Evolutionary conservation across 202 grass and related monocot genomes (phyloP).

Genomic region (Thinopyrum obtusiflorum): DNA sequence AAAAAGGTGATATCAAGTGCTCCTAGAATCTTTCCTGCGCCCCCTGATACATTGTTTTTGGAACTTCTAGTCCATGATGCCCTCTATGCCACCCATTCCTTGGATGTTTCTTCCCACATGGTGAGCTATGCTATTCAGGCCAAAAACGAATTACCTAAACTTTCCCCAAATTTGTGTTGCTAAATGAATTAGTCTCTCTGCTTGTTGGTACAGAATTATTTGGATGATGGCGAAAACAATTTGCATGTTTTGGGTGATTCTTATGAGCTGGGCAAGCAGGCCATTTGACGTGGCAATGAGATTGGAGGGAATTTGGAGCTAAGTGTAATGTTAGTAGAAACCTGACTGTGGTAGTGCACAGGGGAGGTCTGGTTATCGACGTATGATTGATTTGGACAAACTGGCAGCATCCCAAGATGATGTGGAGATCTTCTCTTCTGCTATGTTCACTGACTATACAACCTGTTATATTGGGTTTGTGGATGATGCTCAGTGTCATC

Average conservation of each 20-base stretch:
- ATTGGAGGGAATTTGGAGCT: background rate
- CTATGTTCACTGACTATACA: slow-evolving; percentile 9
- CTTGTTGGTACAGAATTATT: no score
- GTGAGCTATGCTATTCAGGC: slow-evolving; percentile 8
- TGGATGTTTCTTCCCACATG: no score
- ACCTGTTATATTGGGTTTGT: slow-evolving; percentile 20
- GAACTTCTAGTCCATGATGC: no score
- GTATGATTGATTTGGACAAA: slow-evolving; percentile 51
- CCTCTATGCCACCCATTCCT: no score
- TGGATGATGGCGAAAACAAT: no score
- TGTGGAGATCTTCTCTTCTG: slow-evolving; percentile 38
- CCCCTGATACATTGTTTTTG: no score
- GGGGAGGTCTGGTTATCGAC: background rate
- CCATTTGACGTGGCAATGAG: background rate
- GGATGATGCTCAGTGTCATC: slow-evolving; percentile 3
- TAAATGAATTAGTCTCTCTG: background rate
- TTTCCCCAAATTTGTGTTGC: background rate
- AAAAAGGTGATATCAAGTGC: no score
- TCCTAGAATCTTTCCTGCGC: no score
- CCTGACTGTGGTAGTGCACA: background rate
- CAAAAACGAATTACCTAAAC: background rate
- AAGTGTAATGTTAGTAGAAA: no score
- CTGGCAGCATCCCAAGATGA: slow-evolving; percentile 40
- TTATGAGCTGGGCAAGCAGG: background rate
- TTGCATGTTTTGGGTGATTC: background rate